Conservation (phyloP, 164 flowering plant genomes). For the Liquidambar formosana region DNA sequence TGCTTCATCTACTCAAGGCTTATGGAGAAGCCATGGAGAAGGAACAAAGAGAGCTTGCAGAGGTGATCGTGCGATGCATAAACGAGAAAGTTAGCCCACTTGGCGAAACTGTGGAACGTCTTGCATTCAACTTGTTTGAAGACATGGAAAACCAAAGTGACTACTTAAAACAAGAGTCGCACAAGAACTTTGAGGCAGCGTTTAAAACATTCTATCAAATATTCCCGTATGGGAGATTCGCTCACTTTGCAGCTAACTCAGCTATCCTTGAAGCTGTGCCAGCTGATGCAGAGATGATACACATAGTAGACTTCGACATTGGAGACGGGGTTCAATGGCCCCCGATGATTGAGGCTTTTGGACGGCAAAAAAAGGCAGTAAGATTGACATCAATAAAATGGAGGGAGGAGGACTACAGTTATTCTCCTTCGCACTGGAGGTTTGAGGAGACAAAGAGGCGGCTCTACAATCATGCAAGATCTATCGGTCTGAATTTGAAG, state of each 20-base stretch:
- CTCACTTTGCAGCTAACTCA: constrained; percentile 51
- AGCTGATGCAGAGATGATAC: constrained; percentile 32
- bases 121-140: constrained; percentile 35
- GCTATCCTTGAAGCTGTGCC: constrained; percentile 61
- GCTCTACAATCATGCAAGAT: constrained; percentile 38
- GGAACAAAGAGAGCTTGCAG: constrained; percentile 38
- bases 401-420: constrained; percentile 16
- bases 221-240: constrained; percentile 49
- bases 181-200: constrained; percentile 38
- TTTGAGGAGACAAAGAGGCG: constrained; percentile 45
- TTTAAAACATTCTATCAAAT: constrained; percentile 48
- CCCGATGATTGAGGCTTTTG: constrained; percentile 44
- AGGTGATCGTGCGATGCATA: constrained; percentile 38
- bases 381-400: constrained; percentile 40
- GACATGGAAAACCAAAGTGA: constrained; percentile 25
- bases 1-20: constrained; percentile 51
- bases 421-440: constrained; percentile 2
- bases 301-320: constrained; percentile 54
- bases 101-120: constrained; percentile 44
- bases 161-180: constrained; percentile 44
- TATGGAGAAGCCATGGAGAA: constrained; percentile 54
- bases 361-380: constrained; percentile 16
- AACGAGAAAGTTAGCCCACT: constrained; percentile 43
- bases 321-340: constrained; percentile 69
- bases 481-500: constrained; percentile 32